These are phyloP conservation scores for Brassica hybrid DNA, from an alignment of 441 rosid genomes.

Conservation along the genomic window DNA sequence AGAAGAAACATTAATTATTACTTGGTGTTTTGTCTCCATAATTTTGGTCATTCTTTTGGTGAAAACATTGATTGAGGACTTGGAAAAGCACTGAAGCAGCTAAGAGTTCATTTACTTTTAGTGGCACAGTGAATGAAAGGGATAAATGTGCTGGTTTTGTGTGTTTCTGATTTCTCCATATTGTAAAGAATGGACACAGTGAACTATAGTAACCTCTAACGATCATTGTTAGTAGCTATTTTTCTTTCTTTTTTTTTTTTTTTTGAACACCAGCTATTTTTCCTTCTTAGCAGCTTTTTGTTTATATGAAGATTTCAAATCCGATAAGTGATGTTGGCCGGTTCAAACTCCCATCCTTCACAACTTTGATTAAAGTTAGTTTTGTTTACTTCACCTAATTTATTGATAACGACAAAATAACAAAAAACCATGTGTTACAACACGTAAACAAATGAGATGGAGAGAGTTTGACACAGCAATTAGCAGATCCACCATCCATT, in stretches of 20 bases:
- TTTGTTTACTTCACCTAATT: no score
- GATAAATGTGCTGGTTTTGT: conserved; percentile 2
- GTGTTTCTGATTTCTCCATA: neutral
- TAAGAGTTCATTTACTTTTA: neutral
- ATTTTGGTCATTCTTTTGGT: conserved; percentile 10
- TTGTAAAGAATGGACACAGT: neutral
- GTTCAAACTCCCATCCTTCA: no score
- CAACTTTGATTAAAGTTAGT: no score
- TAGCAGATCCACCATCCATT: neutral
- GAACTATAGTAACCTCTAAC: neutral
- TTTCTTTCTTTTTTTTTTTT: no score
- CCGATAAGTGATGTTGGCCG: no score
- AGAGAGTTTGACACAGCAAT: neutral
- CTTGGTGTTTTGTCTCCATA: conserved; percentile 23
- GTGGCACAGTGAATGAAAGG: neutral
- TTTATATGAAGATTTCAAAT: no score
- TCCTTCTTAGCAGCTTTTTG: no score
- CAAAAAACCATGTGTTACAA: neutral
- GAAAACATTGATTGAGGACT: neutral
- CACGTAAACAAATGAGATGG: neutral
- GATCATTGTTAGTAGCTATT: neutral
- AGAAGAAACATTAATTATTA: neutral
- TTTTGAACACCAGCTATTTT: neutral
- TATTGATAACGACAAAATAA: no score
- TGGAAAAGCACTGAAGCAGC: neutral